Conservation (phyloP, 2,329 filamentous ascomycete genomes). For the Cylindrodendrum hubeiense region DNA sequence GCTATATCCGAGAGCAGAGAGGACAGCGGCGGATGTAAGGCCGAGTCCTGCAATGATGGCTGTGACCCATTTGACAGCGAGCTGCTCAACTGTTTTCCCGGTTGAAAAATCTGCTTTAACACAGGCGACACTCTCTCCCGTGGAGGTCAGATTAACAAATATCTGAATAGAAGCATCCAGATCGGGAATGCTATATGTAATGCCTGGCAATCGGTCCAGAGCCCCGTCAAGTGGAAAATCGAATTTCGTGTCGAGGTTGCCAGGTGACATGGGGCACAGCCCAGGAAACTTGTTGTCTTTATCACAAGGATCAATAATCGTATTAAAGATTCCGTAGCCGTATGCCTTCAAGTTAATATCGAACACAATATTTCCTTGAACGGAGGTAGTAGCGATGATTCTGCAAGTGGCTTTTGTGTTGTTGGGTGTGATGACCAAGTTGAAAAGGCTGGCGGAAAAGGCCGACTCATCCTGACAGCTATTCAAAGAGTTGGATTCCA, state of each 20-base stretch:
- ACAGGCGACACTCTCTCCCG: slow-evolving; percentile 78
- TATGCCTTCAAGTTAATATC: slow-evolving; percentile 84
- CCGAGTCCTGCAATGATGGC: slow-evolving; percentile 89
- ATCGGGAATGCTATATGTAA: slow-evolving; percentile 91
- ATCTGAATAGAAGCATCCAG: slow-evolving; percentile 88
- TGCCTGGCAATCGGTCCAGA: slow-evolving; percentile 77
- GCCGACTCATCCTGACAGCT: slow-evolving; percentile 85
- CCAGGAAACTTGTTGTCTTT: slow-evolving; percentile 68
- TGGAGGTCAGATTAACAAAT: slow-evolving; percentile 78
- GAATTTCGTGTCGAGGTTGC: slow-evolving; percentile 80
- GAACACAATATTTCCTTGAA: slow-evolving; percentile 84
- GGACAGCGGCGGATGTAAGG: slow-evolving; percentile 85
- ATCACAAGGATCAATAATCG: slow-evolving; percentile 81
- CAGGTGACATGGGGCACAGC: slow-evolving; percentile 91
- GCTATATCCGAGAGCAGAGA: slow-evolving; percentile 89
- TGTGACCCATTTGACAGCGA: slow-evolving; percentile 89
- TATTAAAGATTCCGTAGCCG: slow-evolving; percentile 77
- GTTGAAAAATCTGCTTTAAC: slow-evolving; percentile 90
- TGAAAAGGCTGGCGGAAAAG: slow-evolving; percentile 90
- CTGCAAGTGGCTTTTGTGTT: slow-evolving; percentile 80
- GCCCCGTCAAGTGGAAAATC: slow-evolving; percentile 72
- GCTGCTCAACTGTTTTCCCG: slow-evolving; percentile 89
- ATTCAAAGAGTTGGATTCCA: slow-evolving; percentile 86
- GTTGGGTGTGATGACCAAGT: slow-evolving; percentile 81
- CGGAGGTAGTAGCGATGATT: slow-evolving; percentile 83